Evolutionary conservation across 495 filamentous ascomycete genomes (phyloP).

Genomic region (Pyrenula massariospora): DNA sequence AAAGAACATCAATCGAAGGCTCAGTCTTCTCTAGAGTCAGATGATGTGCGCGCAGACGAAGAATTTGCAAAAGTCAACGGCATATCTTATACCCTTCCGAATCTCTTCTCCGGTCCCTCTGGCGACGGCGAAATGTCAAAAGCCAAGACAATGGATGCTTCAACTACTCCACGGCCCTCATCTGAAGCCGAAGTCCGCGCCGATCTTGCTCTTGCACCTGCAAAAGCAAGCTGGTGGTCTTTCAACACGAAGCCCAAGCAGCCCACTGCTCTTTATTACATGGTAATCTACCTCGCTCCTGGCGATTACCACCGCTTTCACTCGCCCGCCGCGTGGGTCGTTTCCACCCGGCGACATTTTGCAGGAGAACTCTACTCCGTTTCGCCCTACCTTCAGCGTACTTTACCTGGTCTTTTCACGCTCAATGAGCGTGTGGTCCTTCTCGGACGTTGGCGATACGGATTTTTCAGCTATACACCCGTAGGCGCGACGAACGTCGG

Average conservation of each 20-base stretch:
- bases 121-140: conserved; percentile 17
- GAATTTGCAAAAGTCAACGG: conserved; percentile 95
- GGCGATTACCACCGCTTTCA: conserved; percentile 99
- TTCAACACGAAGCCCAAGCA: conserved; percentile 40
- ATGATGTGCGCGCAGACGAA: conserved; percentile 63
- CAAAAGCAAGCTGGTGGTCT: conserved; percentile 63
- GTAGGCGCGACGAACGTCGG: conserved; percentile 99
- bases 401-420: conserved; percentile 85
- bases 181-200: conserved; percentile 74
- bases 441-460: conserved; percentile 88
- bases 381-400: conserved; percentile 84
- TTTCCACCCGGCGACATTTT: conserved; percentile 83
- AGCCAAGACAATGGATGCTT: conserved; percentile 41
- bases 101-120: conserved; percentile 66
- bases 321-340: conserved; percentile 87
- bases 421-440: conserved; percentile 94
- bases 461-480: conserved; percentile 91
- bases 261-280: conserved; percentile 71
- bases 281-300: conserved; percentile 93
- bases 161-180: conserved; percentile 47
- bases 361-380: conserved; percentile 93
- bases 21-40: conserved; percentile 31
- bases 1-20: conserved; percentile 19
- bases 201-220: conserved; percentile 59
- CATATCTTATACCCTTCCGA: conserved; percentile 89